A percentile compares a stretch with the other conserved stretches of the same genome.
These are phyloP conservation scores for Pseudogymnoascus sp. DNA, from an alignment of 2,329 filamentous ascomycete genomes.

Conservation along the genomic window DNA sequence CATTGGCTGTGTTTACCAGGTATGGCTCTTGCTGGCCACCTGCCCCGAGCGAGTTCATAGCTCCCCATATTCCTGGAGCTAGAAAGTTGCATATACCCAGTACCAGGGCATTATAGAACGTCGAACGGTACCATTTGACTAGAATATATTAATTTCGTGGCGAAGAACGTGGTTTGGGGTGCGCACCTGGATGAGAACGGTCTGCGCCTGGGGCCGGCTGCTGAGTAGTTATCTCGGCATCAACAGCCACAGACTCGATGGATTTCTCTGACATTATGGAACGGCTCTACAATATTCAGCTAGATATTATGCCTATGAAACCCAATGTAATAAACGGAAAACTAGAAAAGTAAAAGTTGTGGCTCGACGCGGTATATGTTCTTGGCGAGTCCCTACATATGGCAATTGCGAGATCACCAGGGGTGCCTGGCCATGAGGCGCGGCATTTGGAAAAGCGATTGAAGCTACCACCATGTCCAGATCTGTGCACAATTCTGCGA, in stretches of 20 bases:
- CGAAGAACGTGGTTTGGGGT: slow-evolving; percentile 31
- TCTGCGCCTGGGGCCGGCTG: not conserved
- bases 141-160: not conserved
- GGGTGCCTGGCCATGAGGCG: not conserved
- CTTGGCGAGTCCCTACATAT: not conserved
- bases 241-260: not conserved
- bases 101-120: slow-evolving; percentile 64
- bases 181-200: not conserved
- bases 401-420: not conserved
- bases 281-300: not conserved
- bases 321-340: not conserved
- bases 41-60: slow-evolving; percentile 65
- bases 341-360: not conserved
- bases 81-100: slow-evolving; percentile 63
- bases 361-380: not conserved
- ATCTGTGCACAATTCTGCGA: not conserved
- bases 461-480: not conserved
- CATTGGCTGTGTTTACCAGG: slow-evolving; percentile 60
- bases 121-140: slow-evolving; percentile 58
- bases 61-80: slow-evolving; percentile 64
- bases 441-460: not conserved
- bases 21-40: slow-evolving; percentile 57
- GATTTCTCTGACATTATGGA: slow-evolving; percentile 3
- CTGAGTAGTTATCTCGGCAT: not conserved
- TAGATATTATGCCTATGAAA: not conserved